Base-by-base conservation (phyloP, 148 eudicot species). In the Vaccinium myrtillus region DNA sequence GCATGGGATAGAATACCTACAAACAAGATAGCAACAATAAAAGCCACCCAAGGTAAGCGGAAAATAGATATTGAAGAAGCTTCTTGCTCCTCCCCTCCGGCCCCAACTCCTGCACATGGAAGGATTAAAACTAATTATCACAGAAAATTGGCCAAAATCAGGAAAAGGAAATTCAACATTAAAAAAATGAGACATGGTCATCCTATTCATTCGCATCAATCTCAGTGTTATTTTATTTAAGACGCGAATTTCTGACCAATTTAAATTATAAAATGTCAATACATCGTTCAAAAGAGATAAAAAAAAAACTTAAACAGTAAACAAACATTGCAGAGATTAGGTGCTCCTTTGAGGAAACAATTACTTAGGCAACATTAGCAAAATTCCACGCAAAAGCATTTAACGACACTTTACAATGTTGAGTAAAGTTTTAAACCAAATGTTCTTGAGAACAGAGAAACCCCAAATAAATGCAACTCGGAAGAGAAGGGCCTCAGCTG, bases 71-170 rank as follows among this genome's bases (percentile, higher is more conserved):
- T 94, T 61, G 98, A 89, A 81, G 94, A 88, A 73, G 94, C 87
- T 84, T 88, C 84, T 84, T 97, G 98, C 87, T 97, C 96, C 92
- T 97, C 99, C 69, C 99, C 99, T 92, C 99, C 99, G 87, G 98
- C 99, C 81, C 99, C 99, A 87, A 97, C 95, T 86, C 98, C 99
- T 97, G 92, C 81, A 88, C 21, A 86, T 90, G 30, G 82, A 85
- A 75, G 9, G 76, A 51, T n/a, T 81, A 54, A 80, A 46, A 73
- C 74, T 27, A 69, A 43, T 43, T 18, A 32, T 12, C 63, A 67
- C 75, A 46, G 36, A 12, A 77, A 49, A 63, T 43, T 79, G 13
- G 30, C 73, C 54, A 14, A 70, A 70, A 15, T 39, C 48, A 63
- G 50, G 71, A 16, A 27, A 49, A 84, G 8, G 8, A 78, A 78